Conservation (phyloP, 495 filamentous ascomycete species). For the Cenococcum geophilum region DNA sequence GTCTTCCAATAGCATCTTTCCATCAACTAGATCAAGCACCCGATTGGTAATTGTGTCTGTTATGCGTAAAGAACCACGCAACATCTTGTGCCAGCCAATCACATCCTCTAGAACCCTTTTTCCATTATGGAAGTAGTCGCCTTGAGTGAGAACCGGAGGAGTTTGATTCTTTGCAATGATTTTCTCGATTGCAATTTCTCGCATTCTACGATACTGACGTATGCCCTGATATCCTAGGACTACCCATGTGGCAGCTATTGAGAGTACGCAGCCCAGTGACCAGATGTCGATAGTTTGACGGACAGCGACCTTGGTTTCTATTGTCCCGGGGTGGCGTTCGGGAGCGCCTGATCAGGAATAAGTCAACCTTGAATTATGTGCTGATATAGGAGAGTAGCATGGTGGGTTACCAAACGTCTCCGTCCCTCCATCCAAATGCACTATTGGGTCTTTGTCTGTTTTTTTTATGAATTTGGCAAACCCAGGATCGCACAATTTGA, state of each 20-base stretch:
- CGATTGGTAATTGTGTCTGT: constrained; percentile 9
- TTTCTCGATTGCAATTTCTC: constrained; percentile 19
- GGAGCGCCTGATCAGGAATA: constrained; percentile 18
- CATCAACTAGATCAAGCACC: constrained; percentile 12
- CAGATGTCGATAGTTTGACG: constrained; percentile 40
- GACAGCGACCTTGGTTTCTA: constrained; percentile 19
- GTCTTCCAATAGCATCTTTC: background rate
- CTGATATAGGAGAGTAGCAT: too few relatives aligned
- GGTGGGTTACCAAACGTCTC: constrained; percentile 36
- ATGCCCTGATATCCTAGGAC: constrained; percentile 34
- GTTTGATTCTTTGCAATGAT: too few relatives aligned
- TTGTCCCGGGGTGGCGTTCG: constrained; percentile 8
- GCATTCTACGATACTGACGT: constrained; percentile 27
- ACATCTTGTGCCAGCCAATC: constrained; percentile 8
- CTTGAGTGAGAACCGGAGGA: background rate
- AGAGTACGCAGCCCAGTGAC: constrained; percentile 43
- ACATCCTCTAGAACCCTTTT: constrained; percentile 5
- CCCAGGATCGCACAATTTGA: constrained; percentile 41
- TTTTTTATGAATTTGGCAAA: constrained; percentile 41
- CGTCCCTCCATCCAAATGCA: constrained; percentile 33
- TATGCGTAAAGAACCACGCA: background rate
- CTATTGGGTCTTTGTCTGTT: too few relatives aligned
- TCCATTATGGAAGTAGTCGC: constrained; percentile 35
- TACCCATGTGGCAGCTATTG: constrained; percentile 41
- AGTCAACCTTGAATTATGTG: background rate